These are phyloP conservation scores for Rhizopus delemar DNA, from an alignment of 371 early-diverging fungal genomes.

Conservation along the genomic window DNA sequence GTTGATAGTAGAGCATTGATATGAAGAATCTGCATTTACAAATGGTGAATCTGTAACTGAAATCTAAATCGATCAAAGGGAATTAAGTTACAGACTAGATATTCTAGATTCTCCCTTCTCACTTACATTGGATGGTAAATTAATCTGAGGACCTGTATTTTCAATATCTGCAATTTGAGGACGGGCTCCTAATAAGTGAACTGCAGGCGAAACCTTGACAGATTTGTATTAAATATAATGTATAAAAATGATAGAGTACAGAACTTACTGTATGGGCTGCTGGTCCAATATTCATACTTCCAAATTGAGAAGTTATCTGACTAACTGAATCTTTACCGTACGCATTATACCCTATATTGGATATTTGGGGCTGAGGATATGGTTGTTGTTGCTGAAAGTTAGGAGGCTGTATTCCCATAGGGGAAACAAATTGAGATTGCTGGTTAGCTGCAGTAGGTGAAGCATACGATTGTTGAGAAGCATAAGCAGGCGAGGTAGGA, in stretches of 20 bases:
- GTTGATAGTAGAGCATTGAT: conserved; percentile 88
- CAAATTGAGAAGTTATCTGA: conserved; percentile 49
- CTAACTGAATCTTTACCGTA: conserved; percentile 32
- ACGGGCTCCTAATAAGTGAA: conserved; percentile 54
- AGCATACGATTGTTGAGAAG: conserved; percentile 20
- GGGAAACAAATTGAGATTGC: conserved; percentile 33
- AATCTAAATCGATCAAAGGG: conserved; percentile 34
- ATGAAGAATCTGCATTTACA: conserved; percentile 72
- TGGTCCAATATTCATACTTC: conserved; percentile 41
- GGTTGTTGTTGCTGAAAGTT: conserved; percentile 6
- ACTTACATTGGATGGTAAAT: conserved; percentile 61
- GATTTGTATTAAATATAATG: neutral
- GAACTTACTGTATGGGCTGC: conserved; percentile 16
- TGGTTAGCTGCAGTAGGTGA: conserved; percentile 18
- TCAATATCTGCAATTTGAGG: conserved; percentile 60
- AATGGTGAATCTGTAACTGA: conserved; percentile 70
- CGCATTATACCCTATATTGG: conserved; percentile 22
- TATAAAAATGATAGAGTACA: neutral
- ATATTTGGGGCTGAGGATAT: conserved; percentile 33
- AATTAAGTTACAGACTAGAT: no score
- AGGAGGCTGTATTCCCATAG: conserved; percentile 26
- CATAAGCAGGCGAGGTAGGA: conserved; percentile 17
- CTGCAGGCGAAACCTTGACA: conserved; percentile 33
- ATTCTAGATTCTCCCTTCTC: no score
- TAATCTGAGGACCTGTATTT: conserved; percentile 59